Evolutionary conservation across 176 grass and related monocot genomes (phyloP), one percentile per base, ranked within the genome.

Genomic region (Poa pratensis): DNA sequence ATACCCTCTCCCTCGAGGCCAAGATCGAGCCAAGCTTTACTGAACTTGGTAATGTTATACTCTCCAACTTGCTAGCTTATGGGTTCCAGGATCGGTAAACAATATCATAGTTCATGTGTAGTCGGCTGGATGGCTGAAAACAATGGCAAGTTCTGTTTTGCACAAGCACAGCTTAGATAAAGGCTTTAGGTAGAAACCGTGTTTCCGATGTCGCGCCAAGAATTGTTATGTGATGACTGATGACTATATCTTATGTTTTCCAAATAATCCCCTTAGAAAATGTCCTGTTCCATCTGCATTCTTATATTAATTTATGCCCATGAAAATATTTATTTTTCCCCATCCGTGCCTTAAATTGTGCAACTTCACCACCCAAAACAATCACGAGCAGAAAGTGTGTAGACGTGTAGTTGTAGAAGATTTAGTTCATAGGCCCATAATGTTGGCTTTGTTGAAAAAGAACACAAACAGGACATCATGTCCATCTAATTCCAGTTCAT

Each of bases 11-110:
- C 26, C 79, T 49, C 6, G 86, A 92, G 45, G 91, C 93, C 35
- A 96, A 96, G 46, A 99, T 99, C 79, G 96, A 96, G 61, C 96
- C 96, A 35, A 82, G 88, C 76, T 90, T 99, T 79, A 99, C 96
- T 80, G 88, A 99, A 72, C 96, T 94, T 77, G 96, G 96, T 99
- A 94, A 74, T 39, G n/a, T n/a, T n/a, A n/a, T n/a, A n/a, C n/a
- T n/a, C n/a, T n/a, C n/a, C n/a, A 96, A 67, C 23, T 64, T 82
- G 22, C 27, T 42, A 81, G 71, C 32, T 82, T 34, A 2, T 34
- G 4, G n/a, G 57, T 84, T 64, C 26, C 37, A 42, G 53, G n/a
- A 60, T 27, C n/a, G 17, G 24, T n/a, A 35, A 79, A 18, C 34
- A 82, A 8, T 8, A 40, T n/a, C 26, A 16, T 64, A 50, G 0